Base-by-base conservation (phyloP, 495 filamentous ascomycete genomes). In the Aspergillus baeticus region DNA sequence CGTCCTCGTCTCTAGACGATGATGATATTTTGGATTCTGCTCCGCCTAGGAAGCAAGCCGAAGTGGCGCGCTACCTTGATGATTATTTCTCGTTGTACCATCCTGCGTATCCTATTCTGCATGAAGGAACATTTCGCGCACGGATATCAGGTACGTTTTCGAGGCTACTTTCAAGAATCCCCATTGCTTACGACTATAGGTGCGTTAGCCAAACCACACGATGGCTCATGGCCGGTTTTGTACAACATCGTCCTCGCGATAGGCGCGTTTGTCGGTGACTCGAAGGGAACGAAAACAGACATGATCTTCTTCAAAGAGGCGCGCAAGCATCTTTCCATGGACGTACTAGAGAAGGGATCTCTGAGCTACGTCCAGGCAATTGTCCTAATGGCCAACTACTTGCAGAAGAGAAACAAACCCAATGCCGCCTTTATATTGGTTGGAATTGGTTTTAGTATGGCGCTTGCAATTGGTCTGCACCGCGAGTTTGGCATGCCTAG, bases 401-500 rank as follows among this genome's bases (percentile, higher is more conserved):
- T 60, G 17, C 61, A 63, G 39, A 63, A 63, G 39, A 53, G 61
- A n/a, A 63, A 60, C 50, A 63, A 63, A 23, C 61, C 61, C 2
- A 63, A 63, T 31, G 61, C 61, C 0, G 61, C 49, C 6, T 63
- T 60, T 37, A 59, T 64, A 11, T 49, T 64, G 1, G 61, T 64
- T 21, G 62, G 62, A 11, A 64, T 64, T 17, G 62, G 62, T 3
- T 64, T 57, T 14, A 64, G 61, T 42, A 64, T 64, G 61, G 61
- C 61, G 5, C 54, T 64, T 2, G 61, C 61, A 1, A 64, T 64
- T 23, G 61, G 61, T 1, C 36, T 64, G 43, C 58, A 64, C 23
- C 58, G 62, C 5, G 62, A 64, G 41, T 64, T 64, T 20, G 58
- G 58, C 23, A 64, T 61, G 58, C 62, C 62, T 8, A 64, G 62